These are phyloP conservation scores for Elsinoe australis DNA, from an alignment of 2,329 filamentous ascomycete genomes.

Conservation along the genomic window DNA sequence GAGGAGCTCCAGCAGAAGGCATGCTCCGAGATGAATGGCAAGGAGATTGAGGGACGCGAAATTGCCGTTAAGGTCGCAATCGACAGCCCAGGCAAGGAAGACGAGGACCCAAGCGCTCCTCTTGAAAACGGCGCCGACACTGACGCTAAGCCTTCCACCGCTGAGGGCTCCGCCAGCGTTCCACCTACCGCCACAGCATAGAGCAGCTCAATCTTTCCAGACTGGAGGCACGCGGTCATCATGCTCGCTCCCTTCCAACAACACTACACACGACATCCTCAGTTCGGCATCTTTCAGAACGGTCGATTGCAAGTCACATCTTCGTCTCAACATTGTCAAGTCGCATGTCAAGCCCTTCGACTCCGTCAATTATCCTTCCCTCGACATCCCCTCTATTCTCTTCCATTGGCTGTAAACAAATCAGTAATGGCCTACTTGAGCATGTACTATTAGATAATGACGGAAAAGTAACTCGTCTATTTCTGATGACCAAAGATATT, in stretches of 20 bases:
- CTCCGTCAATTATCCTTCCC: slow-evolving; percentile 16
- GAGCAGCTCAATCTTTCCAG: not conserved
- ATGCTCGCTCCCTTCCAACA: not conserved
- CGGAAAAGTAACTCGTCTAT: slow-evolving; percentile 16
- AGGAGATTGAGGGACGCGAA: slow-evolving; percentile 96
- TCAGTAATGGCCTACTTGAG: slow-evolving; percentile 18
- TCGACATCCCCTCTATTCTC: slow-evolving; percentile 11
- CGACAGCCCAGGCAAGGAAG: slow-evolving; percentile 98
- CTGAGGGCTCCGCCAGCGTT: slow-evolving; percentile 30
- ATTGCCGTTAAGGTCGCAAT: slow-evolving; percentile 99
- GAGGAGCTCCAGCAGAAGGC: slow-evolving; percentile 98
- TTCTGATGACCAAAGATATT: slow-evolving; percentile 7
- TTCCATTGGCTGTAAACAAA: slow-evolving; percentile 16
- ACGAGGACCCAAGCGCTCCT: slow-evolving; percentile 54
- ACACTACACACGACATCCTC: not conserved
- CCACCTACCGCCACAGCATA: slow-evolving; percentile 19
- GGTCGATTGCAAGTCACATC: slow-evolving; percentile 1
- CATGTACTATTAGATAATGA: slow-evolving; percentile 21
- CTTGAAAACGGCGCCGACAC: slow-evolving; percentile 36
- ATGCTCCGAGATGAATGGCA: slow-evolving; percentile 96
- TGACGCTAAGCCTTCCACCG: slow-evolving; percentile 29
- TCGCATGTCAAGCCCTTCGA: slow-evolving; percentile 15
- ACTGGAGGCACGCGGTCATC: not conserved
- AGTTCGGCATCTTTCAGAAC: not conserved
- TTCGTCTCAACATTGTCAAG: slow-evolving; percentile 16